Evolutionary conservation across 352 stramenopile species (phyloP).

Genomic region (Phytophthora cajani): DNA sequence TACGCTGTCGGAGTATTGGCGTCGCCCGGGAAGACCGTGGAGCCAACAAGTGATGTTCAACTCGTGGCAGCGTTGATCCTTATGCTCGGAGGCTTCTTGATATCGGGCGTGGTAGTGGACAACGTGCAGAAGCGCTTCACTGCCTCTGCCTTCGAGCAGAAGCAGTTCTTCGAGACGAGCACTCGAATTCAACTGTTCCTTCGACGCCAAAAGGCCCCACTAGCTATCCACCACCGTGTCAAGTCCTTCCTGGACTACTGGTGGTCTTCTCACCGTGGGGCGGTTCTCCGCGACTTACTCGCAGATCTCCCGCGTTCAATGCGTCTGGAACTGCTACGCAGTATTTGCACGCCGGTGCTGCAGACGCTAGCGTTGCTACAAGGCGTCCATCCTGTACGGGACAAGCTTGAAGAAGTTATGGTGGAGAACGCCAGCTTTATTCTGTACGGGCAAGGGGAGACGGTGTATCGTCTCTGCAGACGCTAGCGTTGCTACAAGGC

Average conservation of each 20-base stretch:
- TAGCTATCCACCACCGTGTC: constrained; percentile 52
- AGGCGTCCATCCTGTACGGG: constrained; percentile 33
- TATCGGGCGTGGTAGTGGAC: constrained; percentile 49
- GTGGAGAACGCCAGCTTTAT: constrained; percentile 51
- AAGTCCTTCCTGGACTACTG: constrained; percentile 67
- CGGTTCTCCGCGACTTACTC: constrained; percentile 45
- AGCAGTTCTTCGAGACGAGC: constrained; percentile 48
- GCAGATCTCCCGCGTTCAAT: constrained; percentile 48
- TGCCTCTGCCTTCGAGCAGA: constrained; percentile 6
- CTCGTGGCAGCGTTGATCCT: constrained; percentile 39
- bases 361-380: constrained; percentile 44
- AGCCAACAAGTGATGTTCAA: constrained; percentile 44
- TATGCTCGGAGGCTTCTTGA: constrained; percentile 46
- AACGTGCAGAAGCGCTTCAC: constrained; percentile 59
- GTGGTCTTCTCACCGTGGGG: constrained; percentile 60
- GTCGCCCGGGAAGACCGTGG: constrained; percentile 42
- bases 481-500: constrained; percentile 35
- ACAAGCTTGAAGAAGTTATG: constrained; percentile 42
- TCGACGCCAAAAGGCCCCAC: constrained; percentile 45
- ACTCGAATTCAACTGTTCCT: constrained; percentile 58
- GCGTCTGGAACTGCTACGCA: constrained; percentile 43
- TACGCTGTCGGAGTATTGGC: constrained; percentile 45
- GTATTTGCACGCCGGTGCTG: constrained; percentile 48
- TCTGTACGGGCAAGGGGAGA: constrained; percentile 58
- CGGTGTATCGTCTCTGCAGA: constrained; percentile 53